Evolutionary conservation across 1,139 yeast genomes (phyloP).

Genomic region (Yamadazyma diospyri): DNA sequence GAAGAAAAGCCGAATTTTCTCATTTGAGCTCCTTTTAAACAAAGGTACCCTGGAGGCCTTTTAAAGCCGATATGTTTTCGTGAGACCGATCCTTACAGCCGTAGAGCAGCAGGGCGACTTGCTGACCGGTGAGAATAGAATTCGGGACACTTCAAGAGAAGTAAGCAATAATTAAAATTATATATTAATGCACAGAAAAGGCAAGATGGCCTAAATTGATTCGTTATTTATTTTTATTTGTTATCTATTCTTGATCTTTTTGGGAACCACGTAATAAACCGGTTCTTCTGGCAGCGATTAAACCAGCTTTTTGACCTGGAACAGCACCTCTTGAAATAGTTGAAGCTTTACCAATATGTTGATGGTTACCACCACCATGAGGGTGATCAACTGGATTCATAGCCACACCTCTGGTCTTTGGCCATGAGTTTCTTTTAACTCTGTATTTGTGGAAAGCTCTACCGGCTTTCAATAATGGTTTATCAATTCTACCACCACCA

Average conservation of each 20-base stretch:
- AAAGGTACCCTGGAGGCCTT: too few species aligned
- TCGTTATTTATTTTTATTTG: slow-evolving; percentile 3
- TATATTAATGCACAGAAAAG: slow-evolving; percentile 15
- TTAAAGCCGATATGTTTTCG: too few species aligned
- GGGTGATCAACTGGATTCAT: slow-evolving; percentile 99
- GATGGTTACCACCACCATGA: slow-evolving; percentile 99
- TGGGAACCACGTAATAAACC: slow-evolving; percentile 99
- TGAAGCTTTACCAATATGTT: slow-evolving; percentile 99
- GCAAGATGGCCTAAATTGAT: slow-evolving; percentile 4
- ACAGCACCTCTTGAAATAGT: slow-evolving; percentile 99
- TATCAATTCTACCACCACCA: too few species aligned
- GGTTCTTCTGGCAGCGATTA: slow-evolving; percentile 99
- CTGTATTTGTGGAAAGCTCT: slow-evolving; percentile 99
- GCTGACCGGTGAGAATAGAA: too few species aligned
- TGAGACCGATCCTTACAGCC: too few species aligned
- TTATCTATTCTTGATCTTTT: slow-evolving; percentile 72
- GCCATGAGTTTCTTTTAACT: slow-evolving; percentile 99
- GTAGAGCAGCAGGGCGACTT: too few species aligned
- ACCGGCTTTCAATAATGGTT: too few species aligned
- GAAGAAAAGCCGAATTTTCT: too few species aligned
- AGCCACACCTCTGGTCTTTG: slow-evolving; percentile 99
- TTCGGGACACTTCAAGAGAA: too few species aligned
- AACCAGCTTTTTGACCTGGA: slow-evolving; percentile 99
- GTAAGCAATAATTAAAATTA: too few species aligned
- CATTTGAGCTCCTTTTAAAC: too few species aligned